Conservation (phyloP, 768 basidiomycete genomes). For the Russula brevipes region DNA sequence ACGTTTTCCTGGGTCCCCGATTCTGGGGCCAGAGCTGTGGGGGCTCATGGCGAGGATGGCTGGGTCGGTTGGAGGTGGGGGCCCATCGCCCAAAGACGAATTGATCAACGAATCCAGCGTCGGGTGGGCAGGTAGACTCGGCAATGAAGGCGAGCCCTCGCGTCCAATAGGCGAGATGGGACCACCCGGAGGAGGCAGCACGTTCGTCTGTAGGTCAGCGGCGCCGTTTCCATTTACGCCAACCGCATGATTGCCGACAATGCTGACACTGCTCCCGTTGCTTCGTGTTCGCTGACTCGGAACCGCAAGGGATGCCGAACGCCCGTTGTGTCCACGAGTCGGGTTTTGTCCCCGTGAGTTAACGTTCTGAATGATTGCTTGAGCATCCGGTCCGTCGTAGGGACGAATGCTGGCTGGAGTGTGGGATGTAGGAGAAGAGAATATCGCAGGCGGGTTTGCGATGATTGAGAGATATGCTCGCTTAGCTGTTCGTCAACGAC, state of each 20-base stretch:
- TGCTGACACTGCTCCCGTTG: constrained; percentile 33
- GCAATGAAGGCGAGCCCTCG: constrained; percentile 75
- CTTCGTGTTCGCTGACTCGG: constrained; percentile 43
- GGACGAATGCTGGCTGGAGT: constrained; percentile 67
- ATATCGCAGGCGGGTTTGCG: constrained; percentile 70
- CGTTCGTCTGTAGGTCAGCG: constrained; percentile 8
- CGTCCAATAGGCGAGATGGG: constrained; percentile 29
- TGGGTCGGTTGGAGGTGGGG: constrained; percentile 53
- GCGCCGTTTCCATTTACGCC: constrained; percentile 32
- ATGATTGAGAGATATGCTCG: constrained; percentile 90
- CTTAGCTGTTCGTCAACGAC: constrained; percentile 59
- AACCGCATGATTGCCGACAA: constrained; percentile 12
- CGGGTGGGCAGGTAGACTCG: constrained; percentile 74
- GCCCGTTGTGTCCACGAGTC: constrained; percentile 66
- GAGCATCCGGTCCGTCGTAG: constrained; percentile 93
- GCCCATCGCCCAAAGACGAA: constrained; percentile 58
- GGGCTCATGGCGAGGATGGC: constrained; percentile 58
- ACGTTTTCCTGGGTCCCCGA: constrained; percentile 83
- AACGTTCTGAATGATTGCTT: constrained; percentile 75
- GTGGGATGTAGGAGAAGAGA: constrained; percentile 52
- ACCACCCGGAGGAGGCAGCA: neutral
- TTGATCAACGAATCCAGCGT: constrained; percentile 81
- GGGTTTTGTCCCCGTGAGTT: constrained; percentile 63
- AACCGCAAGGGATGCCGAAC: constrained; percentile 38
- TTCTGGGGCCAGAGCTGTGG: constrained; percentile 55